Evolutionary conservation across 306 rosid species (phyloP).

Genomic region (Heteromeles arbutifolia): DNA sequence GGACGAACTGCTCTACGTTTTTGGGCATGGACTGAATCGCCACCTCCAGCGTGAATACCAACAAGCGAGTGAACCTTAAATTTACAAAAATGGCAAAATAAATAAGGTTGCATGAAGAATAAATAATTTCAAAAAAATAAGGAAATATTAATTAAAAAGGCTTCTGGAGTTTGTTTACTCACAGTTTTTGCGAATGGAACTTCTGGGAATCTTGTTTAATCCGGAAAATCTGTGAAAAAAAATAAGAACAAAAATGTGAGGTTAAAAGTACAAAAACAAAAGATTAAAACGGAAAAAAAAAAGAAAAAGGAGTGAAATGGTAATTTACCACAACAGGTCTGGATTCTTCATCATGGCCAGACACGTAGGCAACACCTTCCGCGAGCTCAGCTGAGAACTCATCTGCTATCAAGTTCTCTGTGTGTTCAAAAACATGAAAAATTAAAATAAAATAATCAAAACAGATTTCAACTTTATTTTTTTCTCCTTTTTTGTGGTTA

Average conservation of each 20-base stretch:
- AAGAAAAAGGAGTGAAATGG: background rate
- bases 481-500: background rate
- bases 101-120: background rate
- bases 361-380: constrained; percentile 84
- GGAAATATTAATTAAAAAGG: background rate
- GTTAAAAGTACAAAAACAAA: background rate
- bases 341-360: constrained; percentile 89
- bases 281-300: background rate
- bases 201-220: constrained; percentile 89
- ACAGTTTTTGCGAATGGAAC: constrained; percentile 89
- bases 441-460: background rate
- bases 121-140: background rate
- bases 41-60: constrained; percentile 89
- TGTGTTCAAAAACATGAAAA: background rate
- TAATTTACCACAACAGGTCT: constrained; percentile 75
- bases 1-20: constrained; percentile 67
- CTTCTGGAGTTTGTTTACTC: constrained; percentile 30
- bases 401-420: constrained; percentile 87
- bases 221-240: constrained; percentile 62
- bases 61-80: constrained; percentile 72
- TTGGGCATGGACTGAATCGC: constrained; percentile 84
- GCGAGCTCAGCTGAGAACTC: constrained; percentile 95
- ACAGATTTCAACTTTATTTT: background rate
- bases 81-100: background rate
- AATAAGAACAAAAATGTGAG: background rate